Evolutionary conservation across 1,284 basidiomycete species (phyloP).

Genomic region (Ustilago crameri): DNA sequence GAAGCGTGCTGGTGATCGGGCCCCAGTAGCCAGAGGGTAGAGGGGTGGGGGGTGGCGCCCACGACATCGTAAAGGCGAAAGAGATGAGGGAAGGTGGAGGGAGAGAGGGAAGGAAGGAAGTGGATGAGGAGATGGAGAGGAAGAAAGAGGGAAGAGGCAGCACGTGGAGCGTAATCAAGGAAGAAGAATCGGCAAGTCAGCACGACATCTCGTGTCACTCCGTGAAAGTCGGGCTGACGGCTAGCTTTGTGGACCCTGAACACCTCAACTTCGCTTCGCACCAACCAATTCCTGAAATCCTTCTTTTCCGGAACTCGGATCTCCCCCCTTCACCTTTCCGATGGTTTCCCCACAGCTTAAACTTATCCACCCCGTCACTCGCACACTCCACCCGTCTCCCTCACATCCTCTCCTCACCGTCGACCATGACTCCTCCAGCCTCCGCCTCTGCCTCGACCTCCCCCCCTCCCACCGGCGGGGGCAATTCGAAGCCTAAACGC

Average conservation of each 20-base stretch:
- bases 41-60: conserved; percentile 26
- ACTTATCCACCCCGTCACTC: too few species aligned
- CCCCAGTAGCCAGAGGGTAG: conserved; percentile 59
- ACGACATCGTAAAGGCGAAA: conserved; percentile 21
- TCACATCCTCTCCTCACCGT: not conserved
- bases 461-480: not conserved
- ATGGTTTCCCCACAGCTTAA: too few species aligned
- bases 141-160: not conserved
- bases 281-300: too few species aligned
- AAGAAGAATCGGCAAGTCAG: too few species aligned
- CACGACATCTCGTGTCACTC: too few species aligned
- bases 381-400: too few species aligned
- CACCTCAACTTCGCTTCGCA: too few species aligned
- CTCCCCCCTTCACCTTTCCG: too few species aligned
- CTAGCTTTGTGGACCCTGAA: too few species aligned
- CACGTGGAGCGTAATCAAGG: not conserved
- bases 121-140: not conserved
- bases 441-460: not conserved
- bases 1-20: conserved; percentile 56
- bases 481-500: conserved; percentile 15
- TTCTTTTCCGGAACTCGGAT: too few species aligned
- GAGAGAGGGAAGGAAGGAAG: not conserved
- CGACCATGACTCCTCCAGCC: not conserved
- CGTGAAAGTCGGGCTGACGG: too few species aligned
- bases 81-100: not conserved